Percentiles rank a stretch among this genome's conserved stretches.
Evolutionary conservation across 148 eudicot genomes (phyloP).

Genomic region (Pharnaceum exiguum): DNA sequence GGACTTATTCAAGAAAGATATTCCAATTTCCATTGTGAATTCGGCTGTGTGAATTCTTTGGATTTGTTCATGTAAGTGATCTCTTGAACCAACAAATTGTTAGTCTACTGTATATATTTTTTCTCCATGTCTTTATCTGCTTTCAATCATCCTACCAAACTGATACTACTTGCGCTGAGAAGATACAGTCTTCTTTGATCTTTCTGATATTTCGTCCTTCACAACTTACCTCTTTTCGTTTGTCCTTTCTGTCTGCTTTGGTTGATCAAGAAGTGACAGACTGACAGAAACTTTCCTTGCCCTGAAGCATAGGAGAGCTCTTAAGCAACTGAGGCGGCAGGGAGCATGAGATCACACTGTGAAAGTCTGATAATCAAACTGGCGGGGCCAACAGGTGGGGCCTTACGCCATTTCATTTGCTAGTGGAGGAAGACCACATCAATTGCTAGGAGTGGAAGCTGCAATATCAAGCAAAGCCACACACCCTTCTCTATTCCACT

Average conservation of each 20-base stretch:
- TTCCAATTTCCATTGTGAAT: background rate
- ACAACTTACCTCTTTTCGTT: too few relatives aligned
- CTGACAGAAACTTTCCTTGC: slow-evolving; percentile 12
- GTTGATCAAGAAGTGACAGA: too few relatives aligned
- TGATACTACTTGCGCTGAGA: too few relatives aligned
- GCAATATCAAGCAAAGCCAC: slow-evolving; percentile 64
- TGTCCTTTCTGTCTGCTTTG: too few relatives aligned
- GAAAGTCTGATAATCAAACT: slow-evolving; percentile 7
- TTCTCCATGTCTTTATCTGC: too few relatives aligned
- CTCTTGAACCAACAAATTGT: background rate
- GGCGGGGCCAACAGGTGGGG: slow-evolving; percentile 26
- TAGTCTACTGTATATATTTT: too few relatives aligned
- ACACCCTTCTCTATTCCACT: slow-evolving; percentile 6
- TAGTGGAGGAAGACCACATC: slow-evolving; percentile 36
- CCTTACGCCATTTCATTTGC: slow-evolving; percentile 21
- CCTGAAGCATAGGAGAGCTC: slow-evolving; percentile 5
- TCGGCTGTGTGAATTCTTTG: slow-evolving; percentile 10
- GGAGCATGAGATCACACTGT: background rate
- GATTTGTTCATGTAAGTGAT: slow-evolving; percentile 11
- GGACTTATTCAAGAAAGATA: background rate
- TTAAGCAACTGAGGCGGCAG: background rate
- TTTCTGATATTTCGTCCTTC: too few relatives aligned
- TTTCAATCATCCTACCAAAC: too few relatives aligned
- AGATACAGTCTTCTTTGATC: too few relatives aligned
- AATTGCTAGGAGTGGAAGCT: slow-evolving; percentile 40